A percentile compares a stretch with the other conserved stretches of the same genome.
Conservation (phyloP, 192 early-diverging fungal genomes). For the Entomortierella parvispora region DNA sequence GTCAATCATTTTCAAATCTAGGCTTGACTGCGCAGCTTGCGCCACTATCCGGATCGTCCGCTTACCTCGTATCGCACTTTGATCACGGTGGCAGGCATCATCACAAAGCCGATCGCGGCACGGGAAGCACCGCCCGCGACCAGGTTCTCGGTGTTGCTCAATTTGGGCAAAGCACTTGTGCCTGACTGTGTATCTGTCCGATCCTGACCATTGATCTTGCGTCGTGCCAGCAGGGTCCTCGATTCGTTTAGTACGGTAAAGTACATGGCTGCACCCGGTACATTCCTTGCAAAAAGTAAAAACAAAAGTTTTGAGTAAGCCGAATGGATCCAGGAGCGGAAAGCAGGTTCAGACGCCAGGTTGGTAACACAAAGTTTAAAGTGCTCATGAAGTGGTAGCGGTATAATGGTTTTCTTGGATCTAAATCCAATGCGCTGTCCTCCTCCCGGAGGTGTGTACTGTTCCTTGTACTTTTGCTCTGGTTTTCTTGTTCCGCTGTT, state of each 20-base stretch:
- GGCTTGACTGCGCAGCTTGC: too few relatives aligned
- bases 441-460: too few relatives aligned
- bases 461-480: too few relatives aligned
- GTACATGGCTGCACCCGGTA: slow-evolving; percentile 78
- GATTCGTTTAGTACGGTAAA: slow-evolving; percentile 75
- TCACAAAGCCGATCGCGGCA: slow-evolving; percentile 80
- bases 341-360: too few relatives aligned
- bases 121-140: slow-evolving; percentile 75
- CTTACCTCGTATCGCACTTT: slow-evolving; percentile 90
- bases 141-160: slow-evolving; percentile 73
- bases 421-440: too few relatives aligned
- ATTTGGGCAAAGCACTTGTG: slow-evolving; percentile 48
- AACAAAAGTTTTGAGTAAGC: too few relatives aligned
- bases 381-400: too few relatives aligned
- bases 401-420: too few relatives aligned
- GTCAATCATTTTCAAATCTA: too few relatives aligned
- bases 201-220: slow-evolving; percentile 40
- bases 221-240: slow-evolving; percentile 59
- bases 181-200: slow-evolving; percentile 7
- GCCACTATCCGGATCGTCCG: too few relatives aligned
- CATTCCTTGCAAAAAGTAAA: slow-evolving; percentile 61
- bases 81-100: slow-evolving; percentile 96
- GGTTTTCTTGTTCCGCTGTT: too few relatives aligned
- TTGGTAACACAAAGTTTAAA: too few relatives aligned
- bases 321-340: background rate